Percentiles rank a stretch among this genome's conserved stretches.
Evolutionary conservation across 2,329 filamentous ascomycete genomes (phyloP).

Genomic region (Fusarium staphyleae): DNA sequence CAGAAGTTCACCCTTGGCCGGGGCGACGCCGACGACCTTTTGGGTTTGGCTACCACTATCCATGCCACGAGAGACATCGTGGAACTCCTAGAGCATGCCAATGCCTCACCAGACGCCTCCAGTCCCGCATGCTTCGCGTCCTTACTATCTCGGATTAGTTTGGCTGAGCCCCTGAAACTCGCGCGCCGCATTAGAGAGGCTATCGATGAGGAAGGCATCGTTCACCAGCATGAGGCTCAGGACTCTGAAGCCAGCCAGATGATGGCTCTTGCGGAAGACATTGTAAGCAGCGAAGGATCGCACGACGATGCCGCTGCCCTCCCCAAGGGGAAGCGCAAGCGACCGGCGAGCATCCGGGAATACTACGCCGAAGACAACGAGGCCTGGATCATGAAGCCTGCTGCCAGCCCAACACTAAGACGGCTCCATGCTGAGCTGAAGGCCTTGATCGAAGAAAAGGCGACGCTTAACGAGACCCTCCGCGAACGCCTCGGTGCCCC

Average conservation of each 20-base stretch:
- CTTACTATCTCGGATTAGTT: conserved; percentile 65
- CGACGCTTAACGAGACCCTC: conserved; percentile 65
- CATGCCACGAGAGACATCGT: conserved; percentile 73
- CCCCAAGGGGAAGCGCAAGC: conserved; percentile 61
- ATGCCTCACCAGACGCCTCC: conserved; percentile 11
- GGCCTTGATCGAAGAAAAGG: conserved; percentile 66
- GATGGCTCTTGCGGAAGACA: conserved; percentile 74
- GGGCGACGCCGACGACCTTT: conserved; percentile 89
- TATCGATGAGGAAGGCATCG: conserved; percentile 93
- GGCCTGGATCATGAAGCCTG: conserved; percentile 70
- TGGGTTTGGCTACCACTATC: conserved; percentile 84
- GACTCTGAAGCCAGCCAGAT: conserved; percentile 75
- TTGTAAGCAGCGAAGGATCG: conserved; percentile 71
- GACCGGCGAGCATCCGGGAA: conserved; percentile 58
- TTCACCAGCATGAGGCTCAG: conserved; percentile 78
- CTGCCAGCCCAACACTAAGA: conserved; percentile 70
- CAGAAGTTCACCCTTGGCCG: conserved; percentile 94
- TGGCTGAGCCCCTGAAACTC: conserved; percentile 72
- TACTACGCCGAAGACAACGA: conserved; percentile 67
- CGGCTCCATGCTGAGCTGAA: conserved; percentile 74
- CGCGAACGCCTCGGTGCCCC: conserved; percentile 66
- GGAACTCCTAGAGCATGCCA: conserved; percentile 49
- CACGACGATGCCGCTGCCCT: conserved; percentile 62
- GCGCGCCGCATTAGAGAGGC: conserved; percentile 75
- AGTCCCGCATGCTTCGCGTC: conserved; percentile 49